phyloP scores from a whole-genome alignment of 306 rosid species.

The Gynostemma pentaphyllum region DNA sequence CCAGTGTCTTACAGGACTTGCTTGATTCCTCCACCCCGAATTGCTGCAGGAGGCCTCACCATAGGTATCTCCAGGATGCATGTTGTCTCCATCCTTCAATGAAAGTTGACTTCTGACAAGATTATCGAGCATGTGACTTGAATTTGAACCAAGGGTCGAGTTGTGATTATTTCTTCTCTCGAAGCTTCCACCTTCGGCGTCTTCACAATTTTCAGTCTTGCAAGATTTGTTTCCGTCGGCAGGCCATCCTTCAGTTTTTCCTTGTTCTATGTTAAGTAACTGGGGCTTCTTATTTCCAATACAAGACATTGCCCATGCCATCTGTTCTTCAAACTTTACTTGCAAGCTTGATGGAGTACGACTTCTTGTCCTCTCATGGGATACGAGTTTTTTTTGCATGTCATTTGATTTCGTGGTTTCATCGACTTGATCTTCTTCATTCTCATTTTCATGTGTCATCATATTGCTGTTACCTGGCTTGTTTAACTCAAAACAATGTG shows the following conservation, averaged over 20 bases:
- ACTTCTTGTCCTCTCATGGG: slow-evolving; percentile 47
- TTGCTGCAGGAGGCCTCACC: slow-evolving; percentile 83
- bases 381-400: slow-evolving; percentile 26
- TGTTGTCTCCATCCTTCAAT: slow-evolving; percentile 44
- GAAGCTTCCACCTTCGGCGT: slow-evolving; percentile 21
- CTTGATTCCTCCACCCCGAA: slow-evolving; percentile 90
- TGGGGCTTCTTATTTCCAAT: slow-evolving; percentile 4
- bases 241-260: not conserved
- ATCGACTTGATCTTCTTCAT: slow-evolving; percentile 18
- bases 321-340: slow-evolving; percentile 73
- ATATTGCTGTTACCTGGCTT: slow-evolving; percentile 45
- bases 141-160: slow-evolving; percentile 32
- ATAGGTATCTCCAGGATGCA: slow-evolving; percentile 10
- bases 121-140: slow-evolving; percentile 37
- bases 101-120: slow-evolving; percentile 48
- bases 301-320: slow-evolving; percentile 8
- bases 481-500: slow-evolving; percentile 85
- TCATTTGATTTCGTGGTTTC: slow-evolving; percentile 33
- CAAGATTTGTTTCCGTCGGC: slow-evolving; percentile 23
- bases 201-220: slow-evolving; percentile 31
- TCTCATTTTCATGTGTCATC: slow-evolving; percentile 27
- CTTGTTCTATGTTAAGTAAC: not conserved
- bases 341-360: slow-evolving; percentile 61
- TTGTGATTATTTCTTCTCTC: slow-evolving; percentile 30
- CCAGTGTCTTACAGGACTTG: slow-evolving; percentile 83